phyloP scores from a whole-genome alignment of 2,329 filamentous ascomycete genomes.

The Paraphoma sp. region DNA sequence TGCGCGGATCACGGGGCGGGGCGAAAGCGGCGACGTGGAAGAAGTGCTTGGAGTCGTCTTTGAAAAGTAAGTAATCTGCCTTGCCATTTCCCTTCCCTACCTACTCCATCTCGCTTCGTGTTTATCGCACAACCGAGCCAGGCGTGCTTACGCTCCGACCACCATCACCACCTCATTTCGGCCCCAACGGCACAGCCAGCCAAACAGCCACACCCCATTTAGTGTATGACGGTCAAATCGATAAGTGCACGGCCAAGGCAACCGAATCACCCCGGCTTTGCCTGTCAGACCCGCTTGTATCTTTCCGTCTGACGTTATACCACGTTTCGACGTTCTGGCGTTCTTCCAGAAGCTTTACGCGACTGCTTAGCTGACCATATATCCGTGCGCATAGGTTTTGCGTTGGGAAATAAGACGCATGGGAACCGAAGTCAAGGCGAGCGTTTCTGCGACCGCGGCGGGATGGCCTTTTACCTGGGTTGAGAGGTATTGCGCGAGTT shows the following conservation, averaged over 20 bases:
- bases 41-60: slow-evolving; percentile 97
- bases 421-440: neutral
- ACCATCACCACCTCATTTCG: slow-evolving; percentile 4
- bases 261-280: slow-evolving; percentile 1
- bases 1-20: slow-evolving; percentile 86
- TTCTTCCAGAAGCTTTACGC: slow-evolving; percentile 3
- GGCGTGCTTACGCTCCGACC: slow-evolving; percentile 1
- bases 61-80: slow-evolving; percentile 75
- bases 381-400: slow-evolving; percentile 25
- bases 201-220: slow-evolving; percentile 29
- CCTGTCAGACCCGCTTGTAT: neutral
- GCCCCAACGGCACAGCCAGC: slow-evolving; percentile 8
- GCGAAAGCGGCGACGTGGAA: slow-evolving; percentile 87
- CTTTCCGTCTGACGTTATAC: slow-evolving; percentile 11
- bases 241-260: slow-evolving; percentile 8
- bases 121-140: neutral
- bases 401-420: slow-evolving; percentile 25
- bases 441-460: too few species aligned
- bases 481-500: neutral
- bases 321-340: slow-evolving; percentile 1
- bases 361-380: slow-evolving; percentile 6
- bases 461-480: too few species aligned
- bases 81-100: slow-evolving; percentile 1
- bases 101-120: slow-evolving; percentile 1
- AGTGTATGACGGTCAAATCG: slow-evolving; percentile 22